phyloP scores from a whole-genome alignment of 140 eudicot genomes.

The Bidens hawaiensis region DNA sequence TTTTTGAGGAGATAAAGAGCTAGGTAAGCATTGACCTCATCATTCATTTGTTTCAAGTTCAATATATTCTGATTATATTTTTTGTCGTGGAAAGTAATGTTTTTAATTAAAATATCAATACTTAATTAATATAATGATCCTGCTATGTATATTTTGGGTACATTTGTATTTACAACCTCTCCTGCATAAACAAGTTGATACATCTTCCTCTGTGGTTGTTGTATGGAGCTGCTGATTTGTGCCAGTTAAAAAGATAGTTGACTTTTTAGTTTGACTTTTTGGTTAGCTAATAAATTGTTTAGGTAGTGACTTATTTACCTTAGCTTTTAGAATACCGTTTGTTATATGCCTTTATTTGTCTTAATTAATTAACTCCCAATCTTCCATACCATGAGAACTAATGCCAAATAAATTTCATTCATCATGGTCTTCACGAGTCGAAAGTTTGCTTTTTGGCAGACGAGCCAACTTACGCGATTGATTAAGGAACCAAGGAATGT shows the following conservation, averaged over 20 bases:
- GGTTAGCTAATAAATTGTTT: slow-evolving; percentile 4
- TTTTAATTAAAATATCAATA: too few species aligned
- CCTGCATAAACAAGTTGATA: slow-evolving; percentile 80
- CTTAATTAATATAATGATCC: too few species aligned
- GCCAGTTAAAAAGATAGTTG: slow-evolving; percentile 41
- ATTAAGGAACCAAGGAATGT: too few species aligned
- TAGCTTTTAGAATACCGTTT: slow-evolving; percentile 25
- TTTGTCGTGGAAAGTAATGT: too few species aligned
- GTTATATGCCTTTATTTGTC: too few species aligned
- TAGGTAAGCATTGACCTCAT: slow-evolving; percentile 84
- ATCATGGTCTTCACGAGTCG: too few species aligned
- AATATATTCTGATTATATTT: too few species aligned
- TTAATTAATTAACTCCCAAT: too few species aligned
- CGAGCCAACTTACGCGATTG: too few species aligned
- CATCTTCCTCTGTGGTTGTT: slow-evolving; percentile 54
- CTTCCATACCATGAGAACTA: too few species aligned
- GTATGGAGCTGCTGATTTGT: slow-evolving; percentile 68
- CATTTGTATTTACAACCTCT: slow-evolving; percentile 44
- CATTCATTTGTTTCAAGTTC: slow-evolving; percentile 7
- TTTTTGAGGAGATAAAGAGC: slow-evolving; percentile 59
- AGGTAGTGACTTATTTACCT: slow-evolving; percentile 45
- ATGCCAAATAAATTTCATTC: too few species aligned
- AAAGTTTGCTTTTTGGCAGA: too few species aligned
- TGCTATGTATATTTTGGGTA: slow-evolving; percentile 42
- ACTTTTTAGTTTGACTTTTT: slow-evolving; percentile 13